Evolutionary conservation across 805 yeast genomes (phyloP).

Genomic region (Sungouiella blattae): DNA sequence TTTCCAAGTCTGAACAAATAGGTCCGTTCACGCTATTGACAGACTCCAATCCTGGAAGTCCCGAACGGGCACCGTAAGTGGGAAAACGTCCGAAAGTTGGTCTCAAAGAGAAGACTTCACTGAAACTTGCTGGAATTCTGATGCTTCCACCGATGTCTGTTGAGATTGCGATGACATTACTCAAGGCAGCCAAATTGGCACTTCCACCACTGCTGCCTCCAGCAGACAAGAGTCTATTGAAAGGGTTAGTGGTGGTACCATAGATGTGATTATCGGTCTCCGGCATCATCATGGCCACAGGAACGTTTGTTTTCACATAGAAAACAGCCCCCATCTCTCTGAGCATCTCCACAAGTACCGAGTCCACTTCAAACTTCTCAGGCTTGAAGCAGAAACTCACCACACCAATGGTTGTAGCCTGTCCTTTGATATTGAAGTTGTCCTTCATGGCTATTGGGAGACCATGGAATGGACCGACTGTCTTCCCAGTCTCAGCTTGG

Average conservation of each 20-base stretch:
- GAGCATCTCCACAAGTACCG: constrained; percentile 39
- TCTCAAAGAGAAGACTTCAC: constrained; percentile 40
- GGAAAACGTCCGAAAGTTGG: constrained; percentile 48
- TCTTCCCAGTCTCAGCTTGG: constrained; percentile 13
- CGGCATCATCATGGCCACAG: constrained; percentile 48
- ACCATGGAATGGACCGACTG: constrained; percentile 29
- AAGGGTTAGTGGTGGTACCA: constrained; percentile 47
- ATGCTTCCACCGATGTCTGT: constrained; percentile 54
- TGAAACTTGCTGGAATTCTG: constrained; percentile 45
- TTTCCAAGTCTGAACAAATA: constrained; percentile 34
- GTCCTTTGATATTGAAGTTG: constrained; percentile 44
- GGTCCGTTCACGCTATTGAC: constrained; percentile 49
- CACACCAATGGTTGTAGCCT: constrained; percentile 48
- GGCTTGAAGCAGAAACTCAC: constrained; percentile 41
- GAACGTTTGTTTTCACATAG: constrained; percentile 52
- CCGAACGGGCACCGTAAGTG: constrained; percentile 28
- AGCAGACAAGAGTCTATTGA: constrained; percentile 39
- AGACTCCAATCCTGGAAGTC: constrained; percentile 32
- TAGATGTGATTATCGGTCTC: constrained; percentile 44
- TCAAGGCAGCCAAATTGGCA: constrained; percentile 44
- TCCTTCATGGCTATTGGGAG: constrained; percentile 38
- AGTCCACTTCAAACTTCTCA: constrained; percentile 29
- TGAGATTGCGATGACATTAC: constrained; percentile 53
- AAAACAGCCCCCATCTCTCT: constrained; percentile 50
- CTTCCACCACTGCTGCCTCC: constrained; percentile 59